Base-by-base conservation (phyloP, 2,329 filamentous ascomycete species). In the Apiospora aurea region DNA sequence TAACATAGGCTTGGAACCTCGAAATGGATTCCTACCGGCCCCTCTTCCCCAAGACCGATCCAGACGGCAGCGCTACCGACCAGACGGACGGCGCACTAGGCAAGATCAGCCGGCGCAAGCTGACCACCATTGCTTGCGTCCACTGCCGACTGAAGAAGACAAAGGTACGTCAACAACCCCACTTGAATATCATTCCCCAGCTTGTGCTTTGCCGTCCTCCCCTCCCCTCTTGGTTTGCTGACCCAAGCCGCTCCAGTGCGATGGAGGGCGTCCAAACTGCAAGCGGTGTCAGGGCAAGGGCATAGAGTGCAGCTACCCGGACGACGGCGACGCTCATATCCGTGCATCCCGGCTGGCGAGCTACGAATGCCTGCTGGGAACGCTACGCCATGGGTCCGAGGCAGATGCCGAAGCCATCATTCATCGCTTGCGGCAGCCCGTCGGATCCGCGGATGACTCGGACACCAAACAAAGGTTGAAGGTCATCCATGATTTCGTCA, bases 21-120 rank as follows among this genome's bases (percentile, higher is more conserved):
- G 53, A 61, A 29, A 61, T 61, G 53, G n/a, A 38, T 57, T 11
- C 53, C 29, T 38, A 38, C 53, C 53, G 53, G 53, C 26, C 53
- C 26, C 53, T 61, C 29, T 38, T 61, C 26, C 53, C 53, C 26
- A 61, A 61, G 53, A 6, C 21, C 4, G 53, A 38, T 11, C 29
- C 18, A 21, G 53, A 61, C 2, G 53, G 29, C 53, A n/a, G 29
- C 53, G 26, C 26, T 21, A 61, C 16, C 53, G 29, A 21, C 6
- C 53, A 16, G 16, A 8, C 29, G 10, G 53, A 61, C 1, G 29
- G 2, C n/a, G 16, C 29, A 5, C 53, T n/a, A 61, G 26, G 7
- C 53, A 38, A 11, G 29, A 11, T 21, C 4, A 21, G 29, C 29
- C 18, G 29, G 26, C 29, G 53, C 29, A 61, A 61, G 26, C 53